phyloP scores from a whole-genome alignment of 139 green algal genomes.

The Tetradesmus obliquus region DNA sequence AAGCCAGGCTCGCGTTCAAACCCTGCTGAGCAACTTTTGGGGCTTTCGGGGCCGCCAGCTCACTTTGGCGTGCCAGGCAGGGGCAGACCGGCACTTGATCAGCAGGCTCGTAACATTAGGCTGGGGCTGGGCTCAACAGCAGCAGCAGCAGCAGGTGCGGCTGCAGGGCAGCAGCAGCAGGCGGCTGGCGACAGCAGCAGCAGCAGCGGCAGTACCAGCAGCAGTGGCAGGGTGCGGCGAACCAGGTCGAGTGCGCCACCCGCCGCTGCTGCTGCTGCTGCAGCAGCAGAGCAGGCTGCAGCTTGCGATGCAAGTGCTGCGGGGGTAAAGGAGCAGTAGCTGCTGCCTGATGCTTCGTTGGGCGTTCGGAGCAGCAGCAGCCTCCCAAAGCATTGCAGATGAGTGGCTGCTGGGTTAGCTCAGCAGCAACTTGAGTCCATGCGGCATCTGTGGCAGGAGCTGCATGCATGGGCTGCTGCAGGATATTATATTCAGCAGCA shows the following conservation, averaged over 20 bases:
- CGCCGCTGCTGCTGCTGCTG: not conserved
- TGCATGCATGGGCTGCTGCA: not conserved
- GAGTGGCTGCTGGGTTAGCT: not conserved
- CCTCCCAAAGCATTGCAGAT: not conserved
- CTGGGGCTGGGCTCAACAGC: not conserved
- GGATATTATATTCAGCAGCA: not conserved
- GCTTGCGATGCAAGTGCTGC: not conserved
- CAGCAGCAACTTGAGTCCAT: too few species aligned
- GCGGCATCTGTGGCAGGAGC: too few species aligned
- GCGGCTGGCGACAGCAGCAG: not conserved
- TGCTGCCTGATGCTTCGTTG: not conserved
- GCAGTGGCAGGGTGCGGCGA: not conserved
- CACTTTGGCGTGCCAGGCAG: not conserved
- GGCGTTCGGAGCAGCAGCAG: not conserved
- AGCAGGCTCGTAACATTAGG: conserved; percentile 15
- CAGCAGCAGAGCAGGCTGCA: not conserved
- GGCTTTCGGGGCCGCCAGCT: not conserved
- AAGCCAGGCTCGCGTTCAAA: not conserved
- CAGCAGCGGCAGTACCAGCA: not conserved
- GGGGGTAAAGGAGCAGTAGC: not conserved
- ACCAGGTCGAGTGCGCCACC: not conserved
- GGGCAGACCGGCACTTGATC: not conserved
- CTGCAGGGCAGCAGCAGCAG: not conserved
- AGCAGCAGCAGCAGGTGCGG: conserved; percentile 5
- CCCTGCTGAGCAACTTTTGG: not conserved